These are phyloP conservation scores for Fusarium avenaceum DNA, from an alignment of 2,329 filamentous ascomycete genomes.

Conservation along the genomic window DNA sequence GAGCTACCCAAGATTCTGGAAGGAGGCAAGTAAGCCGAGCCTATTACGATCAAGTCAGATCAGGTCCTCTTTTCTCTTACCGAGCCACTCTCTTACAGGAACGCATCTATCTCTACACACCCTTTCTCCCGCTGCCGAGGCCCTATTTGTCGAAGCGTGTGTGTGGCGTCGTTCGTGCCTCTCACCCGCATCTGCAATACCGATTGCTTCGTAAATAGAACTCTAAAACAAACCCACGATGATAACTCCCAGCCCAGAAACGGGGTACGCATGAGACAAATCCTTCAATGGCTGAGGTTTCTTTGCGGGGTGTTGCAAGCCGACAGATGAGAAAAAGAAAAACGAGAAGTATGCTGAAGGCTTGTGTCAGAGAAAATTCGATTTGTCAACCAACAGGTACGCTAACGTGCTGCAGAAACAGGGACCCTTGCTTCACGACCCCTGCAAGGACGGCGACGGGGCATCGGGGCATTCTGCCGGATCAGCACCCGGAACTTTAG, in stretches of 20 bases:
- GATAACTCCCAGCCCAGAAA: background rate
- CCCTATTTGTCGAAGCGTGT: background rate
- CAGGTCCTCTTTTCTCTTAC: background rate
- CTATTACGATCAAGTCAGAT: background rate
- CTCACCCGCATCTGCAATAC: background rate
- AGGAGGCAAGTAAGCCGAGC: background rate
- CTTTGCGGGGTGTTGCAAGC: constrained; percentile 3
- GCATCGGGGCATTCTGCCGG: constrained; percentile 24
- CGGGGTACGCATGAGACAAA: background rate
- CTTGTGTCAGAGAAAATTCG: constrained; percentile 3
- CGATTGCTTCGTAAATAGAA: background rate
- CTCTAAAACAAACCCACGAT: background rate
- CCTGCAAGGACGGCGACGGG: background rate
- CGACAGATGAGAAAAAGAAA: background rate
- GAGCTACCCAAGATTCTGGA: constrained; percentile 1
- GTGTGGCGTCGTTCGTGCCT: background rate
- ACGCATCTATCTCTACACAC: background rate
- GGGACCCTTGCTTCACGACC: background rate
- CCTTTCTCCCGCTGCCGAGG: background rate
- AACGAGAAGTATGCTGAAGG: background rate
- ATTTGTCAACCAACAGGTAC: background rate
- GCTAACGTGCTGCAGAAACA: constrained; percentile 1
- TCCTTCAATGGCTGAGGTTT: background rate
- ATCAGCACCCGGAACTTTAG: constrained; percentile 20
- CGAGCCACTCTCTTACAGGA: background rate